Evolutionary conservation across 352 stramenopile genomes (phyloP), one percentile per base, ranked within the genome.

Genomic region (Phytophthora pseudosyringae): DNA sequence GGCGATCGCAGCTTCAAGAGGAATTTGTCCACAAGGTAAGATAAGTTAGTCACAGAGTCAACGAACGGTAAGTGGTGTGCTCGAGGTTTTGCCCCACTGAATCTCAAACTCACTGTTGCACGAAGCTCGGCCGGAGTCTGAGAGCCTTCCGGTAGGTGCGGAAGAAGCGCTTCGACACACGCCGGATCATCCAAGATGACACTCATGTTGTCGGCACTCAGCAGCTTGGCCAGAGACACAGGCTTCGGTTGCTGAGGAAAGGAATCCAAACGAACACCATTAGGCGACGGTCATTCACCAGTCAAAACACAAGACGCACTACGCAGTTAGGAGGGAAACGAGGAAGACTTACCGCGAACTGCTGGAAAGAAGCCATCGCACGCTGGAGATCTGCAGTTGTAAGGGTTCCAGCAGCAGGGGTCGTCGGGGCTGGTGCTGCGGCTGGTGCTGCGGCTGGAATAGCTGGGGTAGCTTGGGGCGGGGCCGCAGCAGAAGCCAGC

Each of bases 381-480:
- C 88, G 86, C 68, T 95, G 86, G 0, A 97, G 65, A 59, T 97
- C 89, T 15, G 81, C 90, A 2, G 86, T 84, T 7, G 88, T 95
- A 66, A 97, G 45, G n/a, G 59, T 71, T 51, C 71, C 50, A 38
- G 66, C 41, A 29, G 57, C 52, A 56, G 59, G 9, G 64, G 48
- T 56, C 35, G 53, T 36, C 3, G 55, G 12, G n/a, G 47, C 32
- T 25, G 61, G 25, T n/a, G 58, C 38, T 35, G 73, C 31, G 15
- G 46, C 6, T 49, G 54, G 35, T 18, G 62, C 53, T 36, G 63
- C 31, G 7, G 61, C 46, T 18, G 73, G 18, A 50, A 31, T 9
- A 41, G 54, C 28, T 12, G 59, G 13, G 12, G 63, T 13, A 55
- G 46, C 11, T 26, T 56, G 48, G 2, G 64, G 15, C n/a, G 52